Conservation (phyloP, 768 basidiomycete species). For the Suillus placidus region DNA sequence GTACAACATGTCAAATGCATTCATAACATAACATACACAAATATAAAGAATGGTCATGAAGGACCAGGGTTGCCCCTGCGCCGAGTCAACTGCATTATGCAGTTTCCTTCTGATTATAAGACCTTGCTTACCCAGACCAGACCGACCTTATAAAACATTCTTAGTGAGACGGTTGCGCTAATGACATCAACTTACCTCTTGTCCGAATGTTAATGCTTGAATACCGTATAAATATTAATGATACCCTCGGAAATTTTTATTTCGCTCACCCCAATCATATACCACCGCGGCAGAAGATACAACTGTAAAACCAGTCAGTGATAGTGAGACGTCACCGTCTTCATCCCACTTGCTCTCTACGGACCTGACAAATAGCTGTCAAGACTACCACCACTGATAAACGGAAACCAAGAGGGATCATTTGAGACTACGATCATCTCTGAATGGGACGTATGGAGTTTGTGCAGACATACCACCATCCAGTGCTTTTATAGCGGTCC, state of each 20-base stretch:
- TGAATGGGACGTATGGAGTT: background rate
- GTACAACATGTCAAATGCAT: background rate
- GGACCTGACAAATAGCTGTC: background rate
- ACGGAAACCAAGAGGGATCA: background rate
- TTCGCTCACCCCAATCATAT: background rate
- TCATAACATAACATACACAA: background rate
- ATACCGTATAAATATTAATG: background rate
- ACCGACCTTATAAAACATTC: background rate
- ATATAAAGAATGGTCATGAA: background rate
- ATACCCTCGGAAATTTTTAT: background rate
- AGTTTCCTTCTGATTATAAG: background rate
- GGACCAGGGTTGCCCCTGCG: background rate
- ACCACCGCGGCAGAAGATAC: background rate
- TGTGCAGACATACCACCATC: background rate
- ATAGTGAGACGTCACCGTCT: background rate
- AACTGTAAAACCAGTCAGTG: background rate
- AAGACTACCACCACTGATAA: accelerated
- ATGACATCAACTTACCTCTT: background rate
- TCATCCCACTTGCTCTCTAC: background rate
- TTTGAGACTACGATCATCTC: background rate
- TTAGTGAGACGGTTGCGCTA: background rate
- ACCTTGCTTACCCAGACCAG: background rate
- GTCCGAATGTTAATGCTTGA: background rate
- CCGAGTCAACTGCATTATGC: background rate
- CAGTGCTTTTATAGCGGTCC: background rate